phyloP scores from a whole-genome alignment of 208 protist species.

The Vickermania ingenoplastis region DNA sequence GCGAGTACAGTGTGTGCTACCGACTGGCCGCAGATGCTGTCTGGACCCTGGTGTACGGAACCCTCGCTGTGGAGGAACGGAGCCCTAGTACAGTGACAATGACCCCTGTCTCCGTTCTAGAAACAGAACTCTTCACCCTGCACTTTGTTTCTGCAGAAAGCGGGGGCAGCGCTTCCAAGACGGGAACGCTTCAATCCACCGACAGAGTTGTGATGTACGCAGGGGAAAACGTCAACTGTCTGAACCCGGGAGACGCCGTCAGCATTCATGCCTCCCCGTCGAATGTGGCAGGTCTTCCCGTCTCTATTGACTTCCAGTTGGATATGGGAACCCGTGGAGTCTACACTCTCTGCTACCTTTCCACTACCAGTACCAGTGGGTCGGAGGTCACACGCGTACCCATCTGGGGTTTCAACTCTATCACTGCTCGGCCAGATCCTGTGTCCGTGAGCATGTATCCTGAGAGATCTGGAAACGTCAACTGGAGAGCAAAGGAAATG shows the following conservation, averaged over 20 bases:
- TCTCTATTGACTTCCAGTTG: conserved; percentile 54
- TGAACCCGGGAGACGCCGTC: conserved; percentile 18
- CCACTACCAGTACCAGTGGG: conserved; percentile 14
- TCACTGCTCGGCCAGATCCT: conserved; percentile 54
- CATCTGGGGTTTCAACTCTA: conserved; percentile 56
- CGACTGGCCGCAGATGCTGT: conserved; percentile 58
- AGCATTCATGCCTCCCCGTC: conserved; percentile 44
- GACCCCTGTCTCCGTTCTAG: conserved; percentile 37
- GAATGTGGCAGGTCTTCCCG: conserved; percentile 44
- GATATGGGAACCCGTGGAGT: conserved; percentile 47
- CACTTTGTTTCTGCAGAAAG: conserved; percentile 24
- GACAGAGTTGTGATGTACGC: conserved; percentile 61
- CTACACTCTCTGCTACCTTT: conserved; percentile 67
- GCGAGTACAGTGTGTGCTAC: conserved; percentile 81
- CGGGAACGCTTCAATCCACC: conserved; percentile 13
- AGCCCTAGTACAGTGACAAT: conserved; percentile 39
- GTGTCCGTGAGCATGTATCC: conserved; percentile 28
- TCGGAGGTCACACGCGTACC: conserved; percentile 22
- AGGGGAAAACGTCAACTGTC: conserved; percentile 43
- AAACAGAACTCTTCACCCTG: conserved; percentile 82
- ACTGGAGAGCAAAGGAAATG: conserved; percentile 25
- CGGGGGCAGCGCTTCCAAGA: conserved; percentile 5
- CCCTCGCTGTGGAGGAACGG: conserved; percentile 48
- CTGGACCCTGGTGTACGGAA: conserved; percentile 82
- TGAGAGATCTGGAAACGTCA: background rate